These are phyloP conservation scores for Sporisorium sorghi DNA, from an alignment of 1,284 basidiomycete species.

Conservation along the genomic window DNA sequence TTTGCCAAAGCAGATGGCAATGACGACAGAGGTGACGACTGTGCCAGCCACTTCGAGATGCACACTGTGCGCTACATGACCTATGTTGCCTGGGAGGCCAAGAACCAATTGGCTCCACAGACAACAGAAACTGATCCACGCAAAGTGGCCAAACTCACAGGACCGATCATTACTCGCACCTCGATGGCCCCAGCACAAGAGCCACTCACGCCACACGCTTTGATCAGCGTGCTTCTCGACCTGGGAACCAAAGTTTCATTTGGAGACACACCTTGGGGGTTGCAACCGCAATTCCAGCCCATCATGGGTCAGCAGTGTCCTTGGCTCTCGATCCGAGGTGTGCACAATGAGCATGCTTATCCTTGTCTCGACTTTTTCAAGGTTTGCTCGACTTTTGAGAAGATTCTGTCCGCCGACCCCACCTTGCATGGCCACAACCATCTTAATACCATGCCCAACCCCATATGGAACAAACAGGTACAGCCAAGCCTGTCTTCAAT, in stretches of 20 bases:
- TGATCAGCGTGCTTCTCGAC: conserved; percentile 14
- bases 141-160: neutral
- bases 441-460: neutral
- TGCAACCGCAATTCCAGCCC: conserved; percentile 2
- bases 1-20: neutral
- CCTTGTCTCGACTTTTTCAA: conserved; percentile 13
- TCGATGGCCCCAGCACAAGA: neutral
- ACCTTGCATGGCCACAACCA: neutral
- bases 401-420: neutral
- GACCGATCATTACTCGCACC: neutral
- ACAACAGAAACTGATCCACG: neutral
- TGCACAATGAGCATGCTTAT: conserved; percentile 3
- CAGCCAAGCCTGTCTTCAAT: neutral
- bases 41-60: neutral
- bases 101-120: conserved; percentile 7
- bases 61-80: conserved; percentile 19
- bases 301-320: conserved; percentile 7
- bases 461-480: conserved; percentile 1
- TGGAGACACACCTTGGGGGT: neutral
- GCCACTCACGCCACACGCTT: conserved; percentile 10
- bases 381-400: neutral
- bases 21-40: neutral
- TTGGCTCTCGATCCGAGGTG: conserved; percentile 15
- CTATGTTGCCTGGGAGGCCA: conserved; percentile 23
- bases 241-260: conserved; percentile 10